These are phyloP conservation scores for Wickerhamiella galacta DNA, from an alignment of 805 yeast species.

Conservation along the genomic window DNA sequence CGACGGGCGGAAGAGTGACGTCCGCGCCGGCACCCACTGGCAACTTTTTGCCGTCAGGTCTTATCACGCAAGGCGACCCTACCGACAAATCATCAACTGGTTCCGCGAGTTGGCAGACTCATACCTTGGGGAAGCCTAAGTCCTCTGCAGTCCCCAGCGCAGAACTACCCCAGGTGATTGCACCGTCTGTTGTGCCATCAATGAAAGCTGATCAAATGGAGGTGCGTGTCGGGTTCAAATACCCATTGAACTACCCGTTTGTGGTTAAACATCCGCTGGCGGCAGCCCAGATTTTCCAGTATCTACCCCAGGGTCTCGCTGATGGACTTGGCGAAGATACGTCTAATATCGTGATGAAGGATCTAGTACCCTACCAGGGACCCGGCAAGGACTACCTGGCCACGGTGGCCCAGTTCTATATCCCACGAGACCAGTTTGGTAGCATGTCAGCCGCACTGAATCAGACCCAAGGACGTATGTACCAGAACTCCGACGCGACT, in stretches of 20 bases:
- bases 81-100: slow-evolving; percentile 7
- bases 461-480: slow-evolving; percentile 40
- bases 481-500: slow-evolving; percentile 39
- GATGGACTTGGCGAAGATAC: slow-evolving; percentile 36
- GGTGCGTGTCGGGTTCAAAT: slow-evolving; percentile 63
- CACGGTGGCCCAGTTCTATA: slow-evolving; percentile 77
- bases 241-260: slow-evolving; percentile 68
- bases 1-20: no score
- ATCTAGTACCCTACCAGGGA: slow-evolving; percentile 62
- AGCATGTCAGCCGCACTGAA: slow-evolving; percentile 33
- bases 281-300: slow-evolving; percentile 73
- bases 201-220: slow-evolving; percentile 31
- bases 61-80: slow-evolving; percentile 5
- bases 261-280: slow-evolving; percentile 56
- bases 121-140: slow-evolving; percentile 6
- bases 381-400: slow-evolving; percentile 41
- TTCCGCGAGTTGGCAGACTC: no score
- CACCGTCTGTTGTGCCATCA: slow-evolving; percentile 34
- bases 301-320: slow-evolving; percentile 56
- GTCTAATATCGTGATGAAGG: slow-evolving; percentile 37
- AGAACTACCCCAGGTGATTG: slow-evolving; percentile 56
- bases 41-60: slow-evolving; percentile 3
- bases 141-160: slow-evolving; percentile 6
- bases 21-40: neutral
- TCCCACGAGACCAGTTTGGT: slow-evolving; percentile 39